Percentiles rank a stretch among this genome's conserved stretches.
Evolutionary conservation across 306 rosid genomes (phyloP).

Genomic region (Ochetophila trinervis): DNA sequence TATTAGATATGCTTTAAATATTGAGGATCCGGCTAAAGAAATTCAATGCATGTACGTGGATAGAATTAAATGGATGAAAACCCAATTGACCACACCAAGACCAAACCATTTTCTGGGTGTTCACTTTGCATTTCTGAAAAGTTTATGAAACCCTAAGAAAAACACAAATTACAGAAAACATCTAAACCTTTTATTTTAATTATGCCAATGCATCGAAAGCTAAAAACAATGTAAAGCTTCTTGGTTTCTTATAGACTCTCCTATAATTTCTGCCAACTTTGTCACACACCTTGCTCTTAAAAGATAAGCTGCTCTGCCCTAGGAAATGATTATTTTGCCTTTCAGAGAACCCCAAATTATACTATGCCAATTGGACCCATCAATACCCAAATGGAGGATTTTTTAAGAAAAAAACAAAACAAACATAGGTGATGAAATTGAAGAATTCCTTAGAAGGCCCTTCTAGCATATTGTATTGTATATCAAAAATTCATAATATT

Average conservation of each 20-base stretch:
- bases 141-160: too few relatives aligned
- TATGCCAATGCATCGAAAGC: conserved; percentile 7
- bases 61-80: too few relatives aligned
- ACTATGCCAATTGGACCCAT: neutral
- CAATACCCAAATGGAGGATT: neutral
- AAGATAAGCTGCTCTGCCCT: neutral
- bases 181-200: neutral
- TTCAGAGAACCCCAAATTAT: neutral
- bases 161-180: too few relatives aligned
- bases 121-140: too few relatives aligned
- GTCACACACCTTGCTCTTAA: neutral
- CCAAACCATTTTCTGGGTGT: too few relatives aligned
- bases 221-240: neutral
- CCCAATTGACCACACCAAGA: too few relatives aligned
- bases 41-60: too few relatives aligned
- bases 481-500: neutral
- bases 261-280: conserved; percentile 5
- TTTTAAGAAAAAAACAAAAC: neutral
- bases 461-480: neutral
- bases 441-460: neutral
- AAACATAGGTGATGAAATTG: neutral
- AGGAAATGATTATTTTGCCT: too few relatives aligned
- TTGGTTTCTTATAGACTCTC: neutral
- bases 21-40: too few relatives aligned
- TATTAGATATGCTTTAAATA: too few relatives aligned